A percentile compares a stretch with the other conserved stretches of the same genome.
phyloP scores from a whole-genome alignment of 164 flowering plant species.

The Vitis rupestris region DNA sequence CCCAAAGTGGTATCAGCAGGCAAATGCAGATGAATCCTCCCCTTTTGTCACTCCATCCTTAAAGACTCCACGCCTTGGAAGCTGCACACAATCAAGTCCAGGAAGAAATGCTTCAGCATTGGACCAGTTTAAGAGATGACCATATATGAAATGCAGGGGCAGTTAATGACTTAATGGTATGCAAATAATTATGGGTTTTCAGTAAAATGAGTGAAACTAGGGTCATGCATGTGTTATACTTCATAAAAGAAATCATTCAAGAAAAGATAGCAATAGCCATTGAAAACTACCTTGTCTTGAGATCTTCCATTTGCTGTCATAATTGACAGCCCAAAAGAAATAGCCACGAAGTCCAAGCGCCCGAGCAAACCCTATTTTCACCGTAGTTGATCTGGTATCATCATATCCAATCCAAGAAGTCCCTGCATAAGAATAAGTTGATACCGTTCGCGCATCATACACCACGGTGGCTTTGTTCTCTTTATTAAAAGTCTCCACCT shows the following conservation, averaged over 20 bases:
- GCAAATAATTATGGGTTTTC: too few species aligned
- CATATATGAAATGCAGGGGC: too few species aligned
- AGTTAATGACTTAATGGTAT: too few species aligned
- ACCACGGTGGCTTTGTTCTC: constrained; percentile 33
- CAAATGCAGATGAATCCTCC: too few species aligned
- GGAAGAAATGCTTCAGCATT: too few species aligned
- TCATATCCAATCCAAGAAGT: constrained; percentile 54
- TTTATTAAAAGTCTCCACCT: constrained; percentile 33
- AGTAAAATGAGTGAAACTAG: too few species aligned
- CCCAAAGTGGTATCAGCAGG: too few species aligned
- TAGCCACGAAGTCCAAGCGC: constrained; percentile 49
- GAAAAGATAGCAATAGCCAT: too few species aligned
- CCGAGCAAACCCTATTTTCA: constrained; percentile 42
- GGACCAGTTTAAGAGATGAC: too few species aligned
- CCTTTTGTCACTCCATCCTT: background rate
- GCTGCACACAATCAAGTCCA: constrained; percentile 7
- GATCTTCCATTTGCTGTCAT: constrained; percentile 43
- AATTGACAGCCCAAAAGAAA: constrained; percentile 56
- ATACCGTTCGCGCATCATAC: constrained; percentile 36
- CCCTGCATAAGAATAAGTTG: constrained; percentile 41
- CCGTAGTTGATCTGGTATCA: constrained; percentile 20
- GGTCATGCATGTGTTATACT: too few species aligned
- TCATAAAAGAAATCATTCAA: too few species aligned
- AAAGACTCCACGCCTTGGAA: constrained; percentile 10
- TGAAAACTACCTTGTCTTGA: constrained; percentile 35